phyloP scores from a whole-genome alignment of 2,329 filamentous ascomycete genomes.

The Cladophialophora carrionii region DNA sequence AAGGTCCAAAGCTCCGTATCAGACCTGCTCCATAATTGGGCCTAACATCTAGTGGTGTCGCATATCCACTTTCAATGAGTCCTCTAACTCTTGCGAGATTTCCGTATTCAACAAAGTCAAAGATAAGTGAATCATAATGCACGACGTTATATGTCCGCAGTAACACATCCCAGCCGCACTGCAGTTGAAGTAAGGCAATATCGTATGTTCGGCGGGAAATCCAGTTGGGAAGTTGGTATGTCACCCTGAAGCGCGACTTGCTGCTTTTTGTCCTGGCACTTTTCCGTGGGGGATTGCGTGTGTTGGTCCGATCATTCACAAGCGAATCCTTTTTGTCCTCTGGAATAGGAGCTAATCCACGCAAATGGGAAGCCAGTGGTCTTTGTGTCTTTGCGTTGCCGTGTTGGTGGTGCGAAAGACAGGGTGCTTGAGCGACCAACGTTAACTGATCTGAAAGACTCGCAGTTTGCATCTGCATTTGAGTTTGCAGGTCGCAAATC shows the following conservation, averaged over 20 bases:
- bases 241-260: background rate
- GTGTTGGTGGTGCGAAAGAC: background rate
- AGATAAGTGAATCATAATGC: background rate
- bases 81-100: background rate
- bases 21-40: no score
- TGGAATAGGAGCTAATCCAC: background rate
- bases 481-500: slow-evolving; percentile 6
- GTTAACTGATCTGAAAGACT: slow-evolving; percentile 1
- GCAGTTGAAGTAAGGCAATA: slow-evolving; percentile 2
- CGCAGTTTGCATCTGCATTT: background rate
- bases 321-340: background rate
- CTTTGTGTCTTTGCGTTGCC: background rate
- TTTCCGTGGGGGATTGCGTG: background rate
- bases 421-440: background rate
- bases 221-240: background rate
- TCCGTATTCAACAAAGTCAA: background rate
- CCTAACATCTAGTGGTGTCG: slow-evolving; percentile 11
- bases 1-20: background rate
- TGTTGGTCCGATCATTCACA: background rate
- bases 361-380: background rate
- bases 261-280: background rate
- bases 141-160: slow-evolving; percentile 1
- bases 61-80: slow-evolving; percentile 6
- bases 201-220: background rate
- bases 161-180: slow-evolving; percentile 3